These are phyloP conservation scores for Salix dunnii DNA, from an alignment of 345 rosid species.

Conservation along the genomic window DNA sequence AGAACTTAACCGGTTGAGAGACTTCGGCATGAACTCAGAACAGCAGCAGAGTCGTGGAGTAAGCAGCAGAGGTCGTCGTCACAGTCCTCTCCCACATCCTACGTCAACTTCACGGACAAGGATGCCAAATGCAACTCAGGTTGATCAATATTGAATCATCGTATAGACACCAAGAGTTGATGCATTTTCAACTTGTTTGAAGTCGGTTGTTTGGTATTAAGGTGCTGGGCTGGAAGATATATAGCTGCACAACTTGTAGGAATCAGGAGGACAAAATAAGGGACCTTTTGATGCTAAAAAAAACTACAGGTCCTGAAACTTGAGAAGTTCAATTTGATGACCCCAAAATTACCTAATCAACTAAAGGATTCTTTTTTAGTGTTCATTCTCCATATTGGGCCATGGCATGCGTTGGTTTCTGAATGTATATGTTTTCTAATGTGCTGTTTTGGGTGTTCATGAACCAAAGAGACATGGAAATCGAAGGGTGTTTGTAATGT, in stretches of 20 bases:
- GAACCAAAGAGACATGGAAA: background rate
- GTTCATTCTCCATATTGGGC: background rate
- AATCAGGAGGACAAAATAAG: background rate
- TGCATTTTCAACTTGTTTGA: background rate
- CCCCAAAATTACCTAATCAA: background rate
- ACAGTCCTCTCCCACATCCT: conserved; percentile 8
- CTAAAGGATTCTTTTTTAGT: background rate
- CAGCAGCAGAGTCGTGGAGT: background rate
- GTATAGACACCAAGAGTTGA: background rate
- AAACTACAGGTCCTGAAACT: background rate
- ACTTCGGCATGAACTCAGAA: conserved; percentile 28
- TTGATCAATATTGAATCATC: conserved; percentile 9
- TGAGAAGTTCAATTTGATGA: background rate
- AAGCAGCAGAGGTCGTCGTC: background rate
- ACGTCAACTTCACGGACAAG: conserved; percentile 4
- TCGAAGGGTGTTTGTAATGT: background rate
- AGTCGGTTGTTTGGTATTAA: background rate
- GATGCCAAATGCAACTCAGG: conserved; percentile 18
- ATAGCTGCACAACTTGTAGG: background rate
- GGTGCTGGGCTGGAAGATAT: background rate
- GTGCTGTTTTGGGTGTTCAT: background rate
- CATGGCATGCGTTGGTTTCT: background rate
- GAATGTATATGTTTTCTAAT: background rate
- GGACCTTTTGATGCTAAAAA: background rate
- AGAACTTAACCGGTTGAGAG: conserved; percentile 61